Evolutionary conservation across 2,329 filamentous ascomycete genomes (phyloP).

Genomic region (Cercospora brassicicola): DNA sequence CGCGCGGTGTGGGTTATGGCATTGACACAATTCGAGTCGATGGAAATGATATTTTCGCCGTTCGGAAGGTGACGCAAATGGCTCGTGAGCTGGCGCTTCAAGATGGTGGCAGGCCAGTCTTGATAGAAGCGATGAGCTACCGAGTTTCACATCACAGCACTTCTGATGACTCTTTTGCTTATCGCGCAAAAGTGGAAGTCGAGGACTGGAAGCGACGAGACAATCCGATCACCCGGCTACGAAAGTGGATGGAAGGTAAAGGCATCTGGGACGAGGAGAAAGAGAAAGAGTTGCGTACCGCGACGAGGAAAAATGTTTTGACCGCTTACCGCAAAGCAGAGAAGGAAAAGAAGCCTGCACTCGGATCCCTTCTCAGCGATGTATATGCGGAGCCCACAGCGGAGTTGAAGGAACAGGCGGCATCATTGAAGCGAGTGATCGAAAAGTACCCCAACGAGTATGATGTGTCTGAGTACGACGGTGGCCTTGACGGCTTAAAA

Average conservation of each 20-base stretch:
- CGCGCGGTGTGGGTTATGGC: slow-evolving; percentile 83
- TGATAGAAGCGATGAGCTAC: slow-evolving; percentile 97
- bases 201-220: slow-evolving; percentile 91
- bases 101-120: slow-evolving; percentile 75
- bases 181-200: slow-evolving; percentile 88
- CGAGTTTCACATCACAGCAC: slow-evolving; percentile 98
- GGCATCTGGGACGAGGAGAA: slow-evolving; percentile 80
- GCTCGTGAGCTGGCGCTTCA: slow-evolving; percentile 77
- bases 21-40: slow-evolving; percentile 91
- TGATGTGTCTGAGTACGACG: slow-evolving; percentile 74
- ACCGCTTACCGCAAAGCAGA: slow-evolving; percentile 82
- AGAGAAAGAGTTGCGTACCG: slow-evolving; percentile 70
- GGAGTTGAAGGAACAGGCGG: slow-evolving; percentile 73
- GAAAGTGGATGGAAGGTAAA: slow-evolving; percentile 86
- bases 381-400: slow-evolving; percentile 86
- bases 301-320: slow-evolving; percentile 71
- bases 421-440: slow-evolving; percentile 71
- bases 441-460: slow-evolving; percentile 91
- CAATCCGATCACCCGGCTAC: slow-evolving; percentile 79
- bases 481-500: slow-evolving; percentile 64
- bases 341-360: slow-evolving; percentile 73
- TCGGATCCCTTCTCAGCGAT: slow-evolving; percentile 76
- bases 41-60: slow-evolving; percentile 91
- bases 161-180: slow-evolving; percentile 94
- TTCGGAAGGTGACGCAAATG: slow-evolving; percentile 73